Base-by-base conservation (phyloP, 345 rosid genomes). In the Eucalyptus caleyi region DNA sequence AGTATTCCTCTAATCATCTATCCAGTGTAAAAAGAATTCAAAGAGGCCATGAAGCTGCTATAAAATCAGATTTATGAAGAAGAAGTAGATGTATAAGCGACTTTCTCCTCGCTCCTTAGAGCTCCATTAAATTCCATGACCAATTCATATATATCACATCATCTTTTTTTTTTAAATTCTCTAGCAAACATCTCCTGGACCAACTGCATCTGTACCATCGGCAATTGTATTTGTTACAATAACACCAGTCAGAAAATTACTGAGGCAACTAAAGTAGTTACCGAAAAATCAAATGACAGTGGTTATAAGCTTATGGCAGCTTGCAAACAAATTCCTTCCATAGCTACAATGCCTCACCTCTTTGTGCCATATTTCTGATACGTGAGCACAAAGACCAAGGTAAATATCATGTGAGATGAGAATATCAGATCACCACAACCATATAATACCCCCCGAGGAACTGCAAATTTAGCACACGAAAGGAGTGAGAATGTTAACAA, bases 341-440 rank as follows among this genome's bases (percentile, higher is more conserved):
- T 3, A 77, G 42, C 24, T 77, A 77, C 51, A 16, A 86, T 50
- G 89, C 56, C 67, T 69, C 96, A 98, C 99, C 99, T 98, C 91
- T 89, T 90, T 44, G 99, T 92, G 88, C 99, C 99, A 90, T 98
- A 97, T 92, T 96, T 97, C 94, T 98, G 99, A 92, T 97, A 98
- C 13, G 98, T 95, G 82, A 91, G 97, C 88, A 98, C 99, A 92
- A 98, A 98, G 86, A 97, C 98, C 6, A 98, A 93, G 65, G 99
- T 96, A 90, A 98, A 98, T 91, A 98, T 98, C 99, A 97, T 98
- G 92, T 98, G 99, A 13, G 99, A 98, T 88, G 99, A 98, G 92
- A 98, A 98, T 60, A 98, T 98, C 94, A 98, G 91, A 93, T 98
- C 99, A 90, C 99, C 99, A 88, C 99, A 98, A 42, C 99, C 99